Conservation (phyloP, 2,329 filamentous ascomycete genomes). For the Blumeria graminis region DNA sequence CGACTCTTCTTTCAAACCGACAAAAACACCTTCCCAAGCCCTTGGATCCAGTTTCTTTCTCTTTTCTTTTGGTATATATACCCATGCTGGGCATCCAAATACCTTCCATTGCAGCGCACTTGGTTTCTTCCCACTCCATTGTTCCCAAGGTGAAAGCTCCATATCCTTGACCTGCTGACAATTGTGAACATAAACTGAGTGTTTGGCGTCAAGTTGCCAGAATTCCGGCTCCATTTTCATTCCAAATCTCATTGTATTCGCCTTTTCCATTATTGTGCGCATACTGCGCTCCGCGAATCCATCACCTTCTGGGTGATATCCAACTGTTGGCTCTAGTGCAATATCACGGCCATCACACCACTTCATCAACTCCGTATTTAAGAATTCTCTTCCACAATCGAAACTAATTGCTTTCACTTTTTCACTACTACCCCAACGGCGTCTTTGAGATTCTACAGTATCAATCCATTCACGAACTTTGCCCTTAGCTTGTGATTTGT, state of each 20-base stretch:
- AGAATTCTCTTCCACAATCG: background rate
- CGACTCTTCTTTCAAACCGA: background rate
- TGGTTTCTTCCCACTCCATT: slow-evolving; percentile 1
- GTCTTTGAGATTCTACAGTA: background rate
- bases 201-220: background rate
- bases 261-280: background rate
- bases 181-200: background rate
- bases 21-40: slow-evolving; percentile 1
- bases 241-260: background rate
- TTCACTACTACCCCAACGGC: background rate
- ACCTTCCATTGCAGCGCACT: background rate
- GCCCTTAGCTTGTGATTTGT: background rate
- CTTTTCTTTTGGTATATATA: background rate
- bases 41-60: slow-evolving; percentile 1
- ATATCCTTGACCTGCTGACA: background rate
- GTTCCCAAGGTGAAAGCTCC: background rate
- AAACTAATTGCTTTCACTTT: background rate
- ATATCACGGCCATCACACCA: background rate
- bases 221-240: background rate
- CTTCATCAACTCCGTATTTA: background rate
- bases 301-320: background rate
- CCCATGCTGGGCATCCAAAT: background rate
- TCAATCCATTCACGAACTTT: background rate
- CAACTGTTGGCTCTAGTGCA: background rate
- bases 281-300: background rate